Conservation (phyloP, 2,329 filamentous ascomycete species). For the Trichoderma cornu-damae region DNA sequence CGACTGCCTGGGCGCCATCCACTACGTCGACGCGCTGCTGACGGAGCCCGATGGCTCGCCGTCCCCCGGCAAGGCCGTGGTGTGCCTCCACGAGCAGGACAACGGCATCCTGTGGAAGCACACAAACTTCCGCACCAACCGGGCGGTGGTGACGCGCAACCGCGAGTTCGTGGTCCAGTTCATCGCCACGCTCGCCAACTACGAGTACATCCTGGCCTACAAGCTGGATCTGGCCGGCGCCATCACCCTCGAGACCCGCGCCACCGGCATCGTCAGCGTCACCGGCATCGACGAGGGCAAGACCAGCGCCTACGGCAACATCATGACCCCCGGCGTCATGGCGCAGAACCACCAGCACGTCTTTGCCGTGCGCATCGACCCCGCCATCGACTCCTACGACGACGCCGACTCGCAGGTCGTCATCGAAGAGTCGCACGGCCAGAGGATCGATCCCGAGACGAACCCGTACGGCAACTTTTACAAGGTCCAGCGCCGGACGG, state of each 20-base stretch:
- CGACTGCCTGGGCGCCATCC: slow-evolving; percentile 64
- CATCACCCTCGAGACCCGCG: slow-evolving; percentile 57
- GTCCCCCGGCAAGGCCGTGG: slow-evolving; percentile 49
- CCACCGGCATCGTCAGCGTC: slow-evolving; percentile 61
- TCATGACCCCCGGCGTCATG: slow-evolving; percentile 59
- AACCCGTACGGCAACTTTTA: slow-evolving; percentile 62
- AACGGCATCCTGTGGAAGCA: slow-evolving; percentile 69
- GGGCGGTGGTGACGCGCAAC: slow-evolving; percentile 55
- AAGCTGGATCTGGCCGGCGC: slow-evolving; percentile 58
- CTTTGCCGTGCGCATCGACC: slow-evolving; percentile 61
- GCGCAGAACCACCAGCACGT: slow-evolving; percentile 69
- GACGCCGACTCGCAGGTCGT: slow-evolving; percentile 47
- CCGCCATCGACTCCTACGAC: slow-evolving; percentile 49
- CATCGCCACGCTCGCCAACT: slow-evolving; percentile 65
- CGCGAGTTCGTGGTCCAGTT: slow-evolving; percentile 63
- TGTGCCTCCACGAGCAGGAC: slow-evolving; percentile 68
- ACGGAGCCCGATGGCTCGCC: slow-evolving; percentile 50
- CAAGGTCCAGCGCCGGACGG: slow-evolving; percentile 43
- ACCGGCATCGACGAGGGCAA: slow-evolving; percentile 55
- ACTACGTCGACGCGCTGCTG: slow-evolving; percentile 56
- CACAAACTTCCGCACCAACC: slow-evolving; percentile 60
- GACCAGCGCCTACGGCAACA: slow-evolving; percentile 50
- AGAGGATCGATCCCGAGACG: slow-evolving; percentile 42
- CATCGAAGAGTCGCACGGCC: slow-evolving; percentile 35
- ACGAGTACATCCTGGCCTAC: slow-evolving; percentile 56